Percentiles rank a stretch among this genome's conserved stretches.
These are phyloP conservation scores for Eucalyptus viminalis DNA, from an alignment of 345 rosid genomes.

Conservation along the genomic window DNA sequence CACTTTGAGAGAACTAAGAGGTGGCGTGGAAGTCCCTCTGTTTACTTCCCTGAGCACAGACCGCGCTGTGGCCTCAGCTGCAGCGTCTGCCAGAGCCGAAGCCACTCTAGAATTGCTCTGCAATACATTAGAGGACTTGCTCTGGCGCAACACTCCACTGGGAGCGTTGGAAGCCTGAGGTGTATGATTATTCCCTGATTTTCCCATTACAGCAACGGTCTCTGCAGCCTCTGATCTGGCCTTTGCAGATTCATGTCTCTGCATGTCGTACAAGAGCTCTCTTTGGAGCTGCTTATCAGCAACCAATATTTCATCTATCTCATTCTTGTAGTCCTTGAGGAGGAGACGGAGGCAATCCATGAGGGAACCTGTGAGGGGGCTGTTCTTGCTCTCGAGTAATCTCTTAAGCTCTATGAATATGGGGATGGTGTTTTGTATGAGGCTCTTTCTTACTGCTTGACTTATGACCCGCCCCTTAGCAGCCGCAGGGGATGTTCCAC, in stretches of 20 bases:
- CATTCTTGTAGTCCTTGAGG: constrained; percentile 89
- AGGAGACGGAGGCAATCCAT: constrained; percentile 86
- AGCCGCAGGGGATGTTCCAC: constrained; percentile 29
- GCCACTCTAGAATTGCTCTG: constrained; percentile 22
- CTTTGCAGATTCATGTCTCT: constrained; percentile 67
- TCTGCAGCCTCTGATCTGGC: constrained; percentile 40
- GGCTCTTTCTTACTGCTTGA: constrained; percentile 81
- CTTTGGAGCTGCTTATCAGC: constrained; percentile 92
- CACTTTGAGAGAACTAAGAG: constrained; percentile 54
- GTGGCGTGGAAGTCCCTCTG: constrained; percentile 45
- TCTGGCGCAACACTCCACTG: background rate
- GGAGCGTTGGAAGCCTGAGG: constrained; percentile 8
- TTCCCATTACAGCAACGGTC: constrained; percentile 25
- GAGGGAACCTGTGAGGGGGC: constrained; percentile 81
- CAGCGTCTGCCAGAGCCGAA: constrained; percentile 58
- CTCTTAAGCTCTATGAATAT: constrained; percentile 92
- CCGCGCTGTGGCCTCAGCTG: constrained; percentile 49
- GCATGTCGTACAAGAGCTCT: constrained; percentile 92
- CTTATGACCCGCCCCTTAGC: constrained; percentile 82
- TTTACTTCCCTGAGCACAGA: constrained; percentile 72
- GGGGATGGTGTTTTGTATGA: constrained; percentile 90
- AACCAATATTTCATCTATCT: constrained; percentile 85
- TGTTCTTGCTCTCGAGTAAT: constrained; percentile 81
- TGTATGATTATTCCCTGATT: background rate
- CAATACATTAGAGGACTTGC: constrained; percentile 2